Conservation (phyloP, 345 rosid species). For the Populus tremula region DNA sequence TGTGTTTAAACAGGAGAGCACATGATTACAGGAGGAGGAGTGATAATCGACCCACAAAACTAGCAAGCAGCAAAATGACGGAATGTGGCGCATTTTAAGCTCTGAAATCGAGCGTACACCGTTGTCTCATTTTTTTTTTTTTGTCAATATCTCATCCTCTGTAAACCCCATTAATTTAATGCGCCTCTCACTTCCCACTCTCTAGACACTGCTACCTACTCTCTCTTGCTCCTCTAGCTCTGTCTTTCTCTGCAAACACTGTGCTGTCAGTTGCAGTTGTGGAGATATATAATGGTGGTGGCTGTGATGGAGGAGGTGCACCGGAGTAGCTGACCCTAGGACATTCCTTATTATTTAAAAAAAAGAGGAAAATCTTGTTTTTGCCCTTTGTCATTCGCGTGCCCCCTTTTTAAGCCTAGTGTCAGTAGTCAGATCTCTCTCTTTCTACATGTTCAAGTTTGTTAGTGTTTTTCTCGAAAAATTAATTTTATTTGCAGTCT, state of each 20-base stretch:
- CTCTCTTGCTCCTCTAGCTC: not conserved
- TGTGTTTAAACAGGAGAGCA: too few relatives aligned
- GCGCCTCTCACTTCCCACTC: not conserved
- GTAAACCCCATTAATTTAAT: too few relatives aligned
- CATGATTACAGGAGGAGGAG: not conserved
- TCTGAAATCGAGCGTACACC: conserved; percentile 31
- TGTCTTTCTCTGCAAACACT: not conserved
- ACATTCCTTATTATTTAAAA: conserved; percentile 13
- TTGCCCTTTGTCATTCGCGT: conserved; percentile 29
- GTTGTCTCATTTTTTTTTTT: not conserved
- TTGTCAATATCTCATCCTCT: not conserved
- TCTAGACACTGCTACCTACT: too few relatives aligned
- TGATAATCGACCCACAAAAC: not conserved
- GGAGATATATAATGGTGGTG: not conserved
- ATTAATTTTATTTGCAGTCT: not conserved
- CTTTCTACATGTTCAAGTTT: not conserved
- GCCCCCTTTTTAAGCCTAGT: conserved; percentile 22
- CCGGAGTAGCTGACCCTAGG: conserved; percentile 21
- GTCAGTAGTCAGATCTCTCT: conserved; percentile 23
- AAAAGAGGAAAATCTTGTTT: not conserved
- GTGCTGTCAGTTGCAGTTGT: not conserved
- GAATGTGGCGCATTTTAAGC: conserved; percentile 40
- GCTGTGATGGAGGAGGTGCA: not conserved
- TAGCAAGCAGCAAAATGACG: conserved; percentile 2
- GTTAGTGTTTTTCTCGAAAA: not conserved